A percentile compares a stretch with the other conserved stretches of the same genome.
These are phyloP conservation scores for Thinopyrum elongatum DNA, from an alignment of 176 grass and related monocot species.

Conservation along the genomic window DNA sequence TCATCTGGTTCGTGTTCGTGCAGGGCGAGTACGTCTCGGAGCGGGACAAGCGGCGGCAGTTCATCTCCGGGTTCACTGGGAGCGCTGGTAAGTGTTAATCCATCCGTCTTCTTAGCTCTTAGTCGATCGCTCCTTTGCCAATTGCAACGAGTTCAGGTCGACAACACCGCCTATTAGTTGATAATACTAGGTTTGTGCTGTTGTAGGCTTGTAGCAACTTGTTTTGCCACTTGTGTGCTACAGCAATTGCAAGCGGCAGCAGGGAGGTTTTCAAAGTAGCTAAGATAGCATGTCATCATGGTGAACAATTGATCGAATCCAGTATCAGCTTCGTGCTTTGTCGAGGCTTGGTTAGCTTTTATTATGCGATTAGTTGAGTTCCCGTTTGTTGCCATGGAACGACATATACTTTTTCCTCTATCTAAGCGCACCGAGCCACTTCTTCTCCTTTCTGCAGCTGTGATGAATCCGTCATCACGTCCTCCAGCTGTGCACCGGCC, in stretches of 20 bases:
- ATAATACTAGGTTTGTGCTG: too few species aligned
- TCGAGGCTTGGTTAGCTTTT: background rate
- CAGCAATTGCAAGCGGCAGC: background rate
- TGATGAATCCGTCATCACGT: too few species aligned
- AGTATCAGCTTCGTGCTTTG: background rate
- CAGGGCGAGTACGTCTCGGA: slow-evolving; percentile 99
- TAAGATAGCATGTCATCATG: background rate
- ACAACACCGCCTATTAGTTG: too few species aligned
- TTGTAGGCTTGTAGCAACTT: too few species aligned
- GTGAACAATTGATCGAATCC: background rate
- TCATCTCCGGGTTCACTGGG: slow-evolving; percentile 87
- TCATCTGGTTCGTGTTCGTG: background rate
- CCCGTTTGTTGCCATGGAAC: too few species aligned
- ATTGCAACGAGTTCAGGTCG: background rate
- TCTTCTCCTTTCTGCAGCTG: too few species aligned
- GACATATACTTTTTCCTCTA: too few species aligned
- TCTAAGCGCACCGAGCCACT: too few species aligned
- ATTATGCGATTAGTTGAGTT: background rate
- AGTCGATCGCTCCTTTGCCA: background rate
- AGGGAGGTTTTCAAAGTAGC: background rate
- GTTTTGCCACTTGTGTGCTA: background rate
- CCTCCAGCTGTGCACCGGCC: too few species aligned
- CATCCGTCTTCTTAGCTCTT: background rate
- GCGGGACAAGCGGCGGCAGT: slow-evolving; percentile 83
- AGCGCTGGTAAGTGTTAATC: slow-evolving; percentile 62